Evolutionary conservation across 2,329 filamentous ascomycete species (phyloP).

Genomic region (Calonectria multiphialidica): DNA sequence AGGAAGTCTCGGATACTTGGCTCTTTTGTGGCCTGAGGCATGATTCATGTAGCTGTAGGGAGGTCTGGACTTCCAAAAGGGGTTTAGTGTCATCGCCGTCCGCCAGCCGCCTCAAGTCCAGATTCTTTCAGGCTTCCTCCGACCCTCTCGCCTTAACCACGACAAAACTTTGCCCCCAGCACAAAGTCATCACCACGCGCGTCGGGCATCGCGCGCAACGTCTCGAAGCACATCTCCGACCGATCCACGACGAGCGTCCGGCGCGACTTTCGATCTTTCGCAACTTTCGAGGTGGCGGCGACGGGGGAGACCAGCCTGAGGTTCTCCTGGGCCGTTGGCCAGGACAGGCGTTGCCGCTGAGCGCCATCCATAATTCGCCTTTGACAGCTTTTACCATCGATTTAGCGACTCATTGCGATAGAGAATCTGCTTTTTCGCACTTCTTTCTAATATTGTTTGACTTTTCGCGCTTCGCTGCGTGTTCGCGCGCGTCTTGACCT

Average conservation of each 20-base stretch:
- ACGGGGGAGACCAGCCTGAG: slow-evolving; percentile 59
- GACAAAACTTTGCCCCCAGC: slow-evolving; percentile 56
- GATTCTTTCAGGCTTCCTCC: slow-evolving; percentile 58
- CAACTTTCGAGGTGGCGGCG: slow-evolving; percentile 57
- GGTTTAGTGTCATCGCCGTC: slow-evolving; percentile 37
- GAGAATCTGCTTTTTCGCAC: slow-evolving; percentile 34
- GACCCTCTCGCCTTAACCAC: slow-evolving; percentile 55
- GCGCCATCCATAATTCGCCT: slow-evolving; percentile 55
- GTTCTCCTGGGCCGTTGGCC: slow-evolving; percentile 62
- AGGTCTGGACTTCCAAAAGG: slow-evolving; percentile 21
- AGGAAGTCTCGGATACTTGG: slow-evolving; percentile 32
- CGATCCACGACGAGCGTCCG: slow-evolving; percentile 48
- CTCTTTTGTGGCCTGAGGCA: slow-evolving; percentile 39
- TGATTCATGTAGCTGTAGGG: slow-evolving; percentile 26
- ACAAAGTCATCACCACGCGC: slow-evolving; percentile 63
- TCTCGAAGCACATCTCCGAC: slow-evolving; percentile 42
- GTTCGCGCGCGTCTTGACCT: slow-evolving; percentile 40
- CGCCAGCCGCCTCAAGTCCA: slow-evolving; percentile 56
- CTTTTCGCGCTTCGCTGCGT: slow-evolving; percentile 40
- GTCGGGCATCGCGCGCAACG: slow-evolving; percentile 61
- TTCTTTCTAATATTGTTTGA: slow-evolving; percentile 39
- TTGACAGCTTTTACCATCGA: slow-evolving; percentile 50
- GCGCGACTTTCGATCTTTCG: slow-evolving; percentile 52
- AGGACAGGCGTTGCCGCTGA: slow-evolving; percentile 57
- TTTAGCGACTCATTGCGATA: slow-evolving; percentile 41